Conservation (phyloP, 768 basidiomycete species). For the Russula virescens region DNA sequence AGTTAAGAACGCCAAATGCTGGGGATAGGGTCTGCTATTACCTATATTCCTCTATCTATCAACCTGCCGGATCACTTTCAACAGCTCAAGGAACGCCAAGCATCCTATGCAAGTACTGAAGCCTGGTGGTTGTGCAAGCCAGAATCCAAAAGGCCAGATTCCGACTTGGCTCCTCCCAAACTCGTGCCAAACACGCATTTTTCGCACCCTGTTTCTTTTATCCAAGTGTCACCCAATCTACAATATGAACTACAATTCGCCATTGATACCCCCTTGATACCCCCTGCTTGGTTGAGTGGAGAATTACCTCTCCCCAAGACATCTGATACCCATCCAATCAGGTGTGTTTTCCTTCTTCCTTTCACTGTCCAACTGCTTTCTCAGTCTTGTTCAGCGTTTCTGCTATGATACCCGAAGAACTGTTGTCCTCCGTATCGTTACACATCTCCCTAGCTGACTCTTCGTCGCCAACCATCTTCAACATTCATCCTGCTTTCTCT, state of each 20-base stretch:
- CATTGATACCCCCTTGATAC: conserved; percentile 26
- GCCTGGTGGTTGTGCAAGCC: conserved; percentile 24
- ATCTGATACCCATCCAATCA: conserved; percentile 24
- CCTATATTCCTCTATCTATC: conserved; percentile 24
- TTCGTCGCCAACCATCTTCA: conserved; percentile 40
- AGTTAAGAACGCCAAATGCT: neutral
- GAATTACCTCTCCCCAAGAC: conserved; percentile 21
- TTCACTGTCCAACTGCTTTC: neutral
- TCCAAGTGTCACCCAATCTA: conserved; percentile 17
- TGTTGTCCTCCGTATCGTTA: conserved; percentile 48
- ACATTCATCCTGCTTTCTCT: conserved; percentile 40
- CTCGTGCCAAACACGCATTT: neutral
- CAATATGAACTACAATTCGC: conserved; percentile 28
- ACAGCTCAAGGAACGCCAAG: conserved; percentile 22
- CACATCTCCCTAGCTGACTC: conserved; percentile 35
- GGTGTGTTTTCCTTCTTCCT: conserved; percentile 4
- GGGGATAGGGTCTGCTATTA: conserved; percentile 20
- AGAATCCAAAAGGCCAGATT: neutral
- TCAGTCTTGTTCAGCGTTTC: conserved; percentile 51
- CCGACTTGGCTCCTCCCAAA: neutral
- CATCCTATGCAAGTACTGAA: conserved; percentile 18
- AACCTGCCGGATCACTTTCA: conserved; percentile 23
- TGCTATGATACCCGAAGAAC: conserved; percentile 52
- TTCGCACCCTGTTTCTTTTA: conserved; percentile 6
- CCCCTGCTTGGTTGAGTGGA: conserved; percentile 11